Evolutionary conservation across 2,329 filamentous ascomycete genomes (phyloP), one percentile per base, ranked within the genome.

Genomic region (Phaeosphaeriaceae sp.): DNA sequence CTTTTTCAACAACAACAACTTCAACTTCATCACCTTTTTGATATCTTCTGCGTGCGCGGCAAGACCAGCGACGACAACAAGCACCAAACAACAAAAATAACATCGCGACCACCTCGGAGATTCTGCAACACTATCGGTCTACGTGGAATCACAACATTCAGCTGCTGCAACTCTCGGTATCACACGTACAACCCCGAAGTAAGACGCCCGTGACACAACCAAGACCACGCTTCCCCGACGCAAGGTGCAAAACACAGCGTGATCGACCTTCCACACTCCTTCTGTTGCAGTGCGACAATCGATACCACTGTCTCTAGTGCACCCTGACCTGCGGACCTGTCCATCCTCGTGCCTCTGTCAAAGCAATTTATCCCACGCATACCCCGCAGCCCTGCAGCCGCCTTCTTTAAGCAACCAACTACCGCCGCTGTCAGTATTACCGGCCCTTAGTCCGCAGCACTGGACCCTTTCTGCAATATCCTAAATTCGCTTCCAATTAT

Each of bases 331-430:
- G 57, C 60, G 54, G 51, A 60, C 56, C 49, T 52, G 49, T 60
- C 61, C 48, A 54, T 62, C 62, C 65, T 66, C 66, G 66, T 70
- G 68, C 62, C 61, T 56, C 33, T 47, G 31, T 54, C 44, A 56
- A 50, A 62, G 62, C 70, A 74, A 72, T 77, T 70, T 76, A 77
- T 74, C 70, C 69, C 66, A 61, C 60, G 69, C 73, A 57, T 68
- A 65, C 75, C 74, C 74, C 75, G 72, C 73, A 72, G 58, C 67
- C 53, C 61, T 71, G 66, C 69, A 68, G 54, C 46, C 51, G 36
- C 54, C 31, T 60, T 62, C 51, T 63, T 54, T 61, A 68, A 71
- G 63, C 66, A 66, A 63, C 70, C 67, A 70, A 68, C 65, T 57
- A 52, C 63, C 53, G 51, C 61, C 64, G 33, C 51, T 48, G 22